Evolutionary conservation across 2,329 filamentous ascomycete species (phyloP).

Genomic region (Fusarium albosuccineum): DNA sequence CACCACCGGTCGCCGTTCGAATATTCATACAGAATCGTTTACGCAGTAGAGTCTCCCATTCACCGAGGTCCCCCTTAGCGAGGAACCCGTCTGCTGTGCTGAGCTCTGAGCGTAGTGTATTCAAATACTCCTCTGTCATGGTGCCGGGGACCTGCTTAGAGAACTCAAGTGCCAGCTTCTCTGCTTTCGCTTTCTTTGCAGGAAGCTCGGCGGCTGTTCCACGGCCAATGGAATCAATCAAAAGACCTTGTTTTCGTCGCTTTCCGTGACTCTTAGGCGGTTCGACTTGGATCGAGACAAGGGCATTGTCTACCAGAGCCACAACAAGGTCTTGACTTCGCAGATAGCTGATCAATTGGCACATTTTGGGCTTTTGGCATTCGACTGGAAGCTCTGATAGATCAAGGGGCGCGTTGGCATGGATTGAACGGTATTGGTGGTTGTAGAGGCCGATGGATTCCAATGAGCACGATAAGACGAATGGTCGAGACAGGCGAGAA

Average conservation of each 20-base stretch:
- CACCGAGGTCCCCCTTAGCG: constrained; percentile 57
- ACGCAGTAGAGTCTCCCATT: constrained; percentile 65
- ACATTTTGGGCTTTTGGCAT: constrained; percentile 52
- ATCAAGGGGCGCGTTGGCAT: constrained; percentile 62
- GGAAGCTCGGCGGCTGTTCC: constrained; percentile 61
- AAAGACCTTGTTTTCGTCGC: constrained; percentile 70
- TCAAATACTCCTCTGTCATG: constrained; percentile 63
- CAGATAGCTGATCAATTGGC: constrained; percentile 71
- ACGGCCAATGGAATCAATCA: constrained; percentile 81
- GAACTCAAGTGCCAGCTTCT: constrained; percentile 50
- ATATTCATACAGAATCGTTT: constrained; percentile 62
- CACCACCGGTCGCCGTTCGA: constrained; percentile 30
- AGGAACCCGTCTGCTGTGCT: constrained; percentile 63
- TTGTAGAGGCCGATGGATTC: constrained; percentile 74
- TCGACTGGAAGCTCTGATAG: constrained; percentile 56
- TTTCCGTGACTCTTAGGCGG: constrained; percentile 68
- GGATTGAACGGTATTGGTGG: constrained; percentile 74
- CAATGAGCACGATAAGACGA: constrained; percentile 72
- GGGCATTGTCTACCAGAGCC: constrained; percentile 71
- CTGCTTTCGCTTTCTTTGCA: constrained; percentile 50
- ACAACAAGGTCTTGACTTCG: constrained; percentile 75
- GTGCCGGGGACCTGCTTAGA: constrained; percentile 61
- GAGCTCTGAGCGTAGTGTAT: constrained; percentile 59
- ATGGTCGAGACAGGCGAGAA: constrained; percentile 74
- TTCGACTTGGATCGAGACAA: constrained; percentile 79